Base-by-base conservation (phyloP, 345 rosid species). In the Corchorus capsularis region DNA sequence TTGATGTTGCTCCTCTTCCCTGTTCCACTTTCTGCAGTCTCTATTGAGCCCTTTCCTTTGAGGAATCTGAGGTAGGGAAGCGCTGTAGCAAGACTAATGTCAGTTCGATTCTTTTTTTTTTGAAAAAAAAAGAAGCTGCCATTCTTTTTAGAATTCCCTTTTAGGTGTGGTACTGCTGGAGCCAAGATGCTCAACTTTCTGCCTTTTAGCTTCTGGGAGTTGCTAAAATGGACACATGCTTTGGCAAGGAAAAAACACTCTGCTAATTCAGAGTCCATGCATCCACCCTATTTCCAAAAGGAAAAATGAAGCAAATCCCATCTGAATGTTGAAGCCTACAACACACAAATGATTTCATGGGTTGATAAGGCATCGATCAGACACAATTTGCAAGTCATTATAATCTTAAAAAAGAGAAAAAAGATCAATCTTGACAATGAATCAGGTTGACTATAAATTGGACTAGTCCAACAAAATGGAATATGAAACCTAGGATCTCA, bases 21-120 rank as follows among this genome's bases (percentile, higher is more conserved):
- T 2, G 1, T 71, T 72, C 17, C 75, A 41, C 56, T 72, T 57
- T 55, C 77, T 67, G 61, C 73, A 71, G 46, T 63, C 60, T 60
- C 46, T 22, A 60, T 69, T 46, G 78, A 61, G 72, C 47, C 67
- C 79, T n/a, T 65, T 70, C 62, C 71, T 71, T 63, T 70, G 47
- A 54, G 68, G 69, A 73, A 69, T 66, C 78, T 80, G 79, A 9
- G 41, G 60, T 13, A 60, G 1, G 19, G 63, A 20, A 54, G n/a
- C n/a, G 65, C 10, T 35, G 50, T 63, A 55, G 69, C 35, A 53
- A 70, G 71, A 65, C n/a, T 45, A 49, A 52, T 63, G 61, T 78
- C 76, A 82, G 70, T 73, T 39, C 10, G 27, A n/a, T n/a, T n/a
- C n/a, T n/a, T n/a, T n/a, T n/a, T n/a, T n/a, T n/a, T n/a, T n/a